A percentile compares a stretch with the other conserved stretches of the same genome.
These are phyloP conservation scores for Cymbopogon citratus DNA, from an alignment of 176 grass and related monocot species.

Conservation along the genomic window DNA sequence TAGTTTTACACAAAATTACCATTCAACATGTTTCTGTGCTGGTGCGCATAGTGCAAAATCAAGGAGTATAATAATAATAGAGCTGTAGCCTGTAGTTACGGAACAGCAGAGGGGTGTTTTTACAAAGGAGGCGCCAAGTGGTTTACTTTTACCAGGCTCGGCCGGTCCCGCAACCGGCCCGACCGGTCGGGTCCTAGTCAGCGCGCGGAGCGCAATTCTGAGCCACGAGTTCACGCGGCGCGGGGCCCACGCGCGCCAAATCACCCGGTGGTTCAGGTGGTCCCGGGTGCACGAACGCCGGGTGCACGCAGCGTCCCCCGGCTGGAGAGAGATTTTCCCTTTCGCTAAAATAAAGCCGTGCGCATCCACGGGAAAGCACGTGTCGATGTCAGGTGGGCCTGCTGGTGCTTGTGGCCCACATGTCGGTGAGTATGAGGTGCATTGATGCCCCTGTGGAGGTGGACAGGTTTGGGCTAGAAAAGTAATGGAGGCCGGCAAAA, in stretches of 20 bases:
- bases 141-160: slow-evolving; percentile 23
- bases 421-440: background rate
- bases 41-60: no score
- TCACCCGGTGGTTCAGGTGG: background rate
- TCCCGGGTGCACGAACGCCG: slow-evolving; percentile 9
- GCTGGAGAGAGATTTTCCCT: background rate
- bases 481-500: slow-evolving; percentile 20
- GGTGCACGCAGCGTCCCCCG: background rate
- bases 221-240: slow-evolving; percentile 25
- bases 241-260: slow-evolving; percentile 1
- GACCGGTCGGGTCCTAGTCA: slow-evolving; percentile 28
- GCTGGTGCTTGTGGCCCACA: fast-evolving
- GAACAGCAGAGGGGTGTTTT: slow-evolving; percentile 21
- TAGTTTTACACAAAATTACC: no score
- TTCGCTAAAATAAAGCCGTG: background rate
- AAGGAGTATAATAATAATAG: no score
- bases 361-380: background rate
- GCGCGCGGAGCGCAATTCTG: slow-evolving; percentile 11
- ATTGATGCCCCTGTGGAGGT: no score
- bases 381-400: background rate
- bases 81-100: slow-evolving; percentile 5
- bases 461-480: background rate
- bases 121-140: background rate
- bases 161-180: slow-evolving; percentile 31
- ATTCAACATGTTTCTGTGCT: no score